Base-by-base conservation (phyloP, 192 early-diverging fungal species). In the Cetraspora pellucida region DNA sequence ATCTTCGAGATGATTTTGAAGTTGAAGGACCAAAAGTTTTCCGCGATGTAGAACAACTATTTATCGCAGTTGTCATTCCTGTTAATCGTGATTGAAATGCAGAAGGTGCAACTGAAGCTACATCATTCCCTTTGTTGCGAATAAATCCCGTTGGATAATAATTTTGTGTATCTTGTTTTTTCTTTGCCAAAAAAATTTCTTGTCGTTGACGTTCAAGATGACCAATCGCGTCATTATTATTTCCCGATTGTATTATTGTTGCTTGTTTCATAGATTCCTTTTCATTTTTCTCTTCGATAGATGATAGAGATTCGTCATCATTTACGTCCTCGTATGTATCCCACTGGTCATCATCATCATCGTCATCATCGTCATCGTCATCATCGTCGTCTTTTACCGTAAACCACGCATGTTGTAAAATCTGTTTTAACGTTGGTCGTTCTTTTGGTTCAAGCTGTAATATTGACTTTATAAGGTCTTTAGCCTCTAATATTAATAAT, bases 341-440 rank as follows among this genome's bases (percentile, higher is more conserved):
- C 27, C 50, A 75, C 37, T 37, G 37, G 46, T 84, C 79, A 23
- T 79, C 80, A 11, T 72, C 77, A 49, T 80, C 64, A 21, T 79
- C 80, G 8, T 72, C 77, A 49, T 80, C 64, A 21, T 82, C 79
- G 27, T 79, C 45, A 14, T 72, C 37, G 19, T 78, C 44, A n/a
- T 45, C 77, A 47, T 75, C 30, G 73, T 80, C 65, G 66, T 82
- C 82, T 73, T 63, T 78, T 45, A 75, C 67, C 19, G 55, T 57
- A 50, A 87, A 86, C 92, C 92, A 95, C 2, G 87, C 77, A 82
- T 95, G 93, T 30, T 81, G 74, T 21, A 90, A 67, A 46, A 95
- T 92, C 31, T 91, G 87, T 67, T 84, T 82, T 23, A 93, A 85
- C 10, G 88, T 80, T 9, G 89, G 82, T 46, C 93, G 87, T 21